These are phyloP conservation scores for Lolium multiflorum DNA, from an alignment of 176 grass and related monocot genomes.

Conservation along the genomic window DNA sequence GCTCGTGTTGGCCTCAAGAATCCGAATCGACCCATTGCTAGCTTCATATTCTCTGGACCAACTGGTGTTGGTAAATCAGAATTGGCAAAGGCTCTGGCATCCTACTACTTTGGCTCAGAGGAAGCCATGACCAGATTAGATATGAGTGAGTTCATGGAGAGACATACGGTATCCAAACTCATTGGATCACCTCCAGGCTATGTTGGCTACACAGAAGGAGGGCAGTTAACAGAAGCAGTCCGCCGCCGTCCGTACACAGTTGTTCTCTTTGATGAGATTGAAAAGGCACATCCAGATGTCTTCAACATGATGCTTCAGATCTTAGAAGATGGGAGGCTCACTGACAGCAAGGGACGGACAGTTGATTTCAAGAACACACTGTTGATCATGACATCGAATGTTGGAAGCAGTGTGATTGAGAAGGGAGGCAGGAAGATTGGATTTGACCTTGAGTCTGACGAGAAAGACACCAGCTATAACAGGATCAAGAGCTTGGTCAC, in stretches of 20 bases:
- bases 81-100: slow-evolving; percentile 81
- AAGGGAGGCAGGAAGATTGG: slow-evolving; percentile 93
- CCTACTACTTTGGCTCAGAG: slow-evolving; percentile 95
- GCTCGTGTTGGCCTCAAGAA: slow-evolving; percentile 96
- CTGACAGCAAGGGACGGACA: slow-evolving; percentile 88
- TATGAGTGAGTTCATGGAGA: slow-evolving; percentile 99
- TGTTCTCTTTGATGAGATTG: slow-evolving; percentile 97
- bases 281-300: slow-evolving; percentile 98
- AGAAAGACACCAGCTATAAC: slow-evolving; percentile 95
- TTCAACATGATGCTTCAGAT: slow-evolving; percentile 99
- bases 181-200: slow-evolving; percentile 97
- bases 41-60: slow-evolving; percentile 98
- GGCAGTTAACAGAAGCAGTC: slow-evolving; percentile 93
- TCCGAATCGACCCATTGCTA: slow-evolving; percentile 91
- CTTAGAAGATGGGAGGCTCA: slow-evolving; percentile 93
- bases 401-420: slow-evolving; percentile 92
- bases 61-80: slow-evolving; percentile 99
- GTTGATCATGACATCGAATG: slow-evolving; percentile 93
- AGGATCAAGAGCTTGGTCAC: slow-evolving; percentile 94
- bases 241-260: slow-evolving; percentile 88
- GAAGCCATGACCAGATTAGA: slow-evolving; percentile 96
- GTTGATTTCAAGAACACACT: slow-evolving; percentile 97
- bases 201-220: slow-evolving; percentile 95
- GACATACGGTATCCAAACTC: slow-evolving; percentile 93
- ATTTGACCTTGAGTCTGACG: slow-evolving; percentile 82